Percentiles rank a stretch among this genome's conserved stretches.
These are phyloP conservation scores for Penicillium thymicola DNA, from an alignment of 2,329 filamentous ascomycete genomes.

Conservation along the genomic window DNA sequence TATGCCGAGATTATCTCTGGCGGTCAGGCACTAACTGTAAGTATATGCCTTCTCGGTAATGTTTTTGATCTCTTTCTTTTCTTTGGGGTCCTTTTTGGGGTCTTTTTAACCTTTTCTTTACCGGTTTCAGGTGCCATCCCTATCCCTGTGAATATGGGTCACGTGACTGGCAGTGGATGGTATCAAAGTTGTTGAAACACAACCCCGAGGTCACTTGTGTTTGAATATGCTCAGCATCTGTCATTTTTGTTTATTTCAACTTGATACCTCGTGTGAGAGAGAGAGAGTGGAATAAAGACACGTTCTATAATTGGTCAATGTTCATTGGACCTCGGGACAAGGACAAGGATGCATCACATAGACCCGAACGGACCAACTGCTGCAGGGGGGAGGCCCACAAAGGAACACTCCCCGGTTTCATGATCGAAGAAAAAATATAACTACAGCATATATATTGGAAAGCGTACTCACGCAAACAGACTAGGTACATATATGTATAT, in stretches of 20 bases:
- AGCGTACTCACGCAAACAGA: background rate
- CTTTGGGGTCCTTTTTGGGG: background rate
- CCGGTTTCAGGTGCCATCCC: background rate
- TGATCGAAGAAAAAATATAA: background rate
- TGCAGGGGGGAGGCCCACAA: conserved; percentile 10
- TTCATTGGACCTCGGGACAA: background rate
- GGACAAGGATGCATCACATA: conserved; percentile 2
- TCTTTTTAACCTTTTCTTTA: background rate
- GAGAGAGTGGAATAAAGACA: background rate
- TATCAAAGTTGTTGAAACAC: background rate
- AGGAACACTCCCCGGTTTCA: conserved; percentile 7
- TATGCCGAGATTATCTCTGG: conserved; percentile 1
- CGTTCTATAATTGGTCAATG: background rate
- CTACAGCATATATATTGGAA: background rate
- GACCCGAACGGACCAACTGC: conserved; percentile 1
- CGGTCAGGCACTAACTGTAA: conserved; percentile 5
- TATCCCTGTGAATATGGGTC: background rate
- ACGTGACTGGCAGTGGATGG: background rate
- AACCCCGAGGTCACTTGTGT: background rate
- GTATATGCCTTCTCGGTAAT: background rate
- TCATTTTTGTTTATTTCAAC: background rate
- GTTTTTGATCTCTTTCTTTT: background rate
- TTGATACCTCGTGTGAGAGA: background rate
- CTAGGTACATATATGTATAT: background rate
- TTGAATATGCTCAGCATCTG: background rate